phyloP scores from a whole-genome alignment of 495 filamentous ascomycete species.

The Durotheca rogersii region DNA sequence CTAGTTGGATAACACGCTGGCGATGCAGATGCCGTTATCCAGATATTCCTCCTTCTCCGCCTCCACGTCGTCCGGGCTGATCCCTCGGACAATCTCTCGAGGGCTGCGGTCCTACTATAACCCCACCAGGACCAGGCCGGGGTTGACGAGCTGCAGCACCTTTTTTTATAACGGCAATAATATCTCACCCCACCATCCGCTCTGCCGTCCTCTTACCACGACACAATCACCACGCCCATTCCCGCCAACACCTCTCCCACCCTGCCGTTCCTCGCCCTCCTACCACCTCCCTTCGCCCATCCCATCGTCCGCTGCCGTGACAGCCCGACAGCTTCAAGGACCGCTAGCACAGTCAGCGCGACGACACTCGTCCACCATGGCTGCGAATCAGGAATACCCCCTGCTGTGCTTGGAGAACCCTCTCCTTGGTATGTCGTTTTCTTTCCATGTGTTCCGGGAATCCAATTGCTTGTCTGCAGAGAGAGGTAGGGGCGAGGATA shows the following conservation, averaged over 20 bases:
- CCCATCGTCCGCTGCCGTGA: neutral
- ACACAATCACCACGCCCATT: slow-evolving; percentile 8
- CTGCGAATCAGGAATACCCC: slow-evolving; percentile 70
- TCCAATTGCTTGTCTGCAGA: slow-evolving; percentile 14
- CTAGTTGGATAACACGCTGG: neutral
- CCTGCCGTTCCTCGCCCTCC: neutral
- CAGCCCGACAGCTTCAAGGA: too few relatives aligned
- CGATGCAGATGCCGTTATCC: slow-evolving; percentile 21
- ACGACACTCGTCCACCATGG: slow-evolving; percentile 55
- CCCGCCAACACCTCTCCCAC: neutral
- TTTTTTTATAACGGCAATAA: slow-evolving; percentile 17
- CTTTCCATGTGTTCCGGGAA: neutral
- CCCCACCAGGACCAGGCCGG: slow-evolving; percentile 26
- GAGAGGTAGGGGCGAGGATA: neutral
- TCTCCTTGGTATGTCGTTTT: slow-evolving; percentile 70
- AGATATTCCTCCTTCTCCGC: slow-evolving; percentile 4
- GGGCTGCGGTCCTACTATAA: slow-evolving; percentile 24
- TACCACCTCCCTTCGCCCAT: neutral
- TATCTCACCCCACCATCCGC: slow-evolving; percentile 32
- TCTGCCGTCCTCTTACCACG: slow-evolving; percentile 5
- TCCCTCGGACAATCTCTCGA: slow-evolving; percentile 32
- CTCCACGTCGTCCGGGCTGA: slow-evolving; percentile 22
- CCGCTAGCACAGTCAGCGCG: too few relatives aligned
- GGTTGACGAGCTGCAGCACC: slow-evolving; percentile 1
- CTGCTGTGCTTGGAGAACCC: slow-evolving; percentile 95